Conservation (phyloP, 352 stramenopile species). For the Bremia lactucae region DNA sequence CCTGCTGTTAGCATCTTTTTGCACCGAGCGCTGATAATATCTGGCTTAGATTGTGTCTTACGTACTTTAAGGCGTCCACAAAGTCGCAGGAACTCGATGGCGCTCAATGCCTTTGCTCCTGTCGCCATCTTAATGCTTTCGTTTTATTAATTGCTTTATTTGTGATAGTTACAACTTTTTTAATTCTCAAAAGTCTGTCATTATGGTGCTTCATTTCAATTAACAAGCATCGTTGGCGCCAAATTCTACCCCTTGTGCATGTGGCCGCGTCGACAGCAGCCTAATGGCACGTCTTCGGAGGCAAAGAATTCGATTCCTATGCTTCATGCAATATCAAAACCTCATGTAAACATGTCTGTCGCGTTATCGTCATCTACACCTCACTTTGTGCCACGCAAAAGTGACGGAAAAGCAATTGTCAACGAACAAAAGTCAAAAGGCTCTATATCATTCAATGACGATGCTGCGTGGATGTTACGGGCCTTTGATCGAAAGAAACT, state of each 20-base stretch:
- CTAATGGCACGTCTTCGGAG: conserved; percentile 1
- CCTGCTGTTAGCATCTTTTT: not conserved
- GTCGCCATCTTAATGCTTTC: conserved; percentile 33
- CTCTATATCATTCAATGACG: conserved; percentile 1
- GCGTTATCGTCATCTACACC: not conserved
- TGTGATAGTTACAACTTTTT: not conserved
- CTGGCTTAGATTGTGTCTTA: not conserved
- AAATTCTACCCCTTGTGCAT: conserved; percentile 13
- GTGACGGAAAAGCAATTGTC: conserved; percentile 8
- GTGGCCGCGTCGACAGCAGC: conserved; percentile 27
- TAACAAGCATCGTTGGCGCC: conserved; percentile 22
- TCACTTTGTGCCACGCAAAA: conserved; percentile 12
- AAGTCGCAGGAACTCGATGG: conserved; percentile 73
- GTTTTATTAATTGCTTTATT: no score
- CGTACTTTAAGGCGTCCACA: conserved; percentile 65
- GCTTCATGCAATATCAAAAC: not conserved
- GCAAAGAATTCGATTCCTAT: conserved; percentile 1
- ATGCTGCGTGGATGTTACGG: conserved; percentile 30
- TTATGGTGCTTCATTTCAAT: no score
- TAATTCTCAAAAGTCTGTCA: not conserved
- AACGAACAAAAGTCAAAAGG: conserved; percentile 1
- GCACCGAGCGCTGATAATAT: not conserved
- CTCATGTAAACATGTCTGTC: not conserved
- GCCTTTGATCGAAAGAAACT: conserved; percentile 34
- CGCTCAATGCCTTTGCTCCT: conserved; percentile 50